These are phyloP conservation scores for Tephrocybe rancida DNA, from an alignment of 768 basidiomycete species.

Conservation along the genomic window DNA sequence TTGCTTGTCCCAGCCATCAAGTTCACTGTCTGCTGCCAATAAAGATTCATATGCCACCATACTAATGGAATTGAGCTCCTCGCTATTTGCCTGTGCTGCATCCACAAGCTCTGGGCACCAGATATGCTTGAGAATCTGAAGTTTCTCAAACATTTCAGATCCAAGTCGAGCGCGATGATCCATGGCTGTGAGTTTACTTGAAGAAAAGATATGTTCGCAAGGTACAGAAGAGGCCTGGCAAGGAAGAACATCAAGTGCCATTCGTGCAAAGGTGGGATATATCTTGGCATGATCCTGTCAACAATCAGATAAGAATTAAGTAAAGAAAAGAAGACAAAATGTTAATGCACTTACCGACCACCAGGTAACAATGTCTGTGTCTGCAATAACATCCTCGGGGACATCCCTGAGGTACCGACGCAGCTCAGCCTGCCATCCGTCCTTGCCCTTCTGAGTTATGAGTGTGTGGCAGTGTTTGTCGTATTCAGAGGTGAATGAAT, in stretches of 20 bases:
- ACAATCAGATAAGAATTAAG: background rate
- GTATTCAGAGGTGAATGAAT: too few species aligned
- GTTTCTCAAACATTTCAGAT: slow-evolving; percentile 7
- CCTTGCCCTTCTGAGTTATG: too few species aligned
- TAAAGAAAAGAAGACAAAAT: slow-evolving; percentile 1
- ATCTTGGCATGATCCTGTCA: slow-evolving; percentile 2
- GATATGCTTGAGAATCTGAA: slow-evolving; percentile 3
- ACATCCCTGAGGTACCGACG: slow-evolving; percentile 7
- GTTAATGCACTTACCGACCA: slow-evolving; percentile 13
- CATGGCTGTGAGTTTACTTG: slow-evolving; percentile 3
- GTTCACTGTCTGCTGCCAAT: too few species aligned
- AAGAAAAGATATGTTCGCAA: slow-evolving; percentile 18
- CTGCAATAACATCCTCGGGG: too few species aligned
- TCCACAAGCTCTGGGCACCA: background rate
- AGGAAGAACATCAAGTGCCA: slow-evolving; percentile 20
- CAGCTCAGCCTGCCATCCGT: too few species aligned
- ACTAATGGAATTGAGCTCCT: too few species aligned
- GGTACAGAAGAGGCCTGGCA: too few species aligned
- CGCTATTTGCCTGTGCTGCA: too few species aligned
- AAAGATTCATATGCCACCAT: too few species aligned
- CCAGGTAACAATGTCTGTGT: slow-evolving; percentile 16
- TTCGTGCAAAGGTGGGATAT: slow-evolving; percentile 18
- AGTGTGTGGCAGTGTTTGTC: too few species aligned
- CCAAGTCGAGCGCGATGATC: background rate
- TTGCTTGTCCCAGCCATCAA: too few species aligned